Evolutionary conservation across 1,284 basidiomycete species (phyloP), one percentile per base, ranked within the genome.

Genomic region (Cronartium ribicola): DNA sequence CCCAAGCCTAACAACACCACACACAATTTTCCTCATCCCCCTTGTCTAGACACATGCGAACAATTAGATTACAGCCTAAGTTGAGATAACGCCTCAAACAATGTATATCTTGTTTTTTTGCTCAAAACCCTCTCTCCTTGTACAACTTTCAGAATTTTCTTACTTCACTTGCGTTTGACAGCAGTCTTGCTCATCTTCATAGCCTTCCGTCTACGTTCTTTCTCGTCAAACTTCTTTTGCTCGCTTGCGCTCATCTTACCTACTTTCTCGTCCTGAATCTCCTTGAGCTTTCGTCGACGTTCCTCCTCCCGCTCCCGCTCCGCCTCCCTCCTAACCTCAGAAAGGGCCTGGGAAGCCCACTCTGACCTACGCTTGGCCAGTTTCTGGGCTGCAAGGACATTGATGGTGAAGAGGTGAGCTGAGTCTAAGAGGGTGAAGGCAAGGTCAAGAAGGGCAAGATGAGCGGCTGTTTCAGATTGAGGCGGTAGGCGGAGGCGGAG

Each of bases 121-220:
- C 29, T 29, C 29, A 29, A 29, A 29, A 29, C 44, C 44, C n/a
- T 46, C n/a, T 46, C 29, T 57, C 17, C 20, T 57, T 57, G 20
- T 20, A 10, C 13, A 7, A 22, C 1, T 7, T 55, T 55, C 2
- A 13, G n/a, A 20, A n/a, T 57, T 20, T 57, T 29, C 29, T 29
- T 8, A 57, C 46, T 36, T 73, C 55, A 73, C 44, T 51, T 66
- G 5, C 57, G 55, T 51, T 73, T 73, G 22, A 73, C 57, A 17
- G 71, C 44, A 13, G 51, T 66, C 64, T 73, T 73, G 43, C 71
- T 63, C 36, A 73, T 73, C 57, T 73, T 73, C 40, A 63, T 57
- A 13, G 64, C 71, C 11, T 43, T 66, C 48, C 71, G 17, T 51
- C 62, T 73, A 5, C 71, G 46, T 39, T 73, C 71, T 13, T 63